phyloP scores from a whole-genome alignment of 805 yeast species.

The Candida bentonensis region DNA sequence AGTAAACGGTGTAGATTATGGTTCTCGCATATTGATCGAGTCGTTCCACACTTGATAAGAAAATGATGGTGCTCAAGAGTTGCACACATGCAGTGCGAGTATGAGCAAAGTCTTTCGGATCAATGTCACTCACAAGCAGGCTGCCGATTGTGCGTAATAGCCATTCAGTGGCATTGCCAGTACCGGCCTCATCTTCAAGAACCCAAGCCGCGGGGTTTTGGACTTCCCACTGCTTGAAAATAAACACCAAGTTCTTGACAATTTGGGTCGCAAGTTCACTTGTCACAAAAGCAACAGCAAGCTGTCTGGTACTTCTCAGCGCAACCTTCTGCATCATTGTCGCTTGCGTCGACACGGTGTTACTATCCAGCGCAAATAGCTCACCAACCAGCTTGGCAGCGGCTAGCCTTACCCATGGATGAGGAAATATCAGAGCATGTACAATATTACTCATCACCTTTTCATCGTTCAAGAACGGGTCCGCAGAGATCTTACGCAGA shows the following conservation, averaged over 20 bases:
- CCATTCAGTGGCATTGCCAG: conserved; percentile 30
- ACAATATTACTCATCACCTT: conserved; percentile 32
- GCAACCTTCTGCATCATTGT: conserved; percentile 46
- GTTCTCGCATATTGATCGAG: neutral
- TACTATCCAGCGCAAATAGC: conserved; percentile 25
- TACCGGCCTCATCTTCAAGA: conserved; percentile 3
- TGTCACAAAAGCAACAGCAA: conserved; percentile 64
- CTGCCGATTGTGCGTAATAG: conserved; percentile 47
- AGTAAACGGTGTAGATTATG: conserved; percentile 6
- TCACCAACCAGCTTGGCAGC: conserved; percentile 46
- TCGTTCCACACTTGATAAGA: neutral
- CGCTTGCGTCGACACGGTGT: conserved; percentile 28
- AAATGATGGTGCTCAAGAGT: conserved; percentile 7
- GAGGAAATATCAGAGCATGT: conserved; percentile 62
- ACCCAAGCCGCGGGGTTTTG: conserved; percentile 19
- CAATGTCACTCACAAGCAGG: conserved; percentile 52
- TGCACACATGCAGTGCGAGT: conserved; percentile 37
- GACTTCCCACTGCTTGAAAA: conserved; percentile 49
- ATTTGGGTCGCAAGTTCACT: conserved; percentile 49
- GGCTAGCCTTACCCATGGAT: conserved; percentile 74
- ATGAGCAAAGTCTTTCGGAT: conserved; percentile 34
- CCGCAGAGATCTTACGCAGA: conserved; percentile 25
- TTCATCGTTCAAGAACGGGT: conserved; percentile 20
- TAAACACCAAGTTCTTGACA: conserved; percentile 49
- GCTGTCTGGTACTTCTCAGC: conserved; percentile 56